phyloP scores from a whole-genome alignment of 164 flowering plant species.

The Santalum album region DNA sequence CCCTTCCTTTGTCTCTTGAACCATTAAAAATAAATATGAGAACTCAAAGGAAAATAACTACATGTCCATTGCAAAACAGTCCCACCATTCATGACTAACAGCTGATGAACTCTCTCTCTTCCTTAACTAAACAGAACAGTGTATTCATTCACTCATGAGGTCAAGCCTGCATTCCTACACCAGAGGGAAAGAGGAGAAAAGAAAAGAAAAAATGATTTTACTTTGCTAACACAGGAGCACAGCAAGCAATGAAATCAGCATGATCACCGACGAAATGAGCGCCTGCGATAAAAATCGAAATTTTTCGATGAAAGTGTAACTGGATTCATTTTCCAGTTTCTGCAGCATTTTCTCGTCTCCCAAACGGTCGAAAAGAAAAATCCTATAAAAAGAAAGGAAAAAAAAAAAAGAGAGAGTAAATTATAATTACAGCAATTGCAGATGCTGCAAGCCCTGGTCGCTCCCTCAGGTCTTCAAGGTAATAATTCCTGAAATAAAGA shows the following conservation, averaged over 20 bases:
- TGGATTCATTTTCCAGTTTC: background rate
- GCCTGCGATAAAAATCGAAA: constrained; percentile 20
- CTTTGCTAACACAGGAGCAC: constrained; percentile 10
- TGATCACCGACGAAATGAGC: constrained; percentile 18
- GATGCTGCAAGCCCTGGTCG: constrained; percentile 31
- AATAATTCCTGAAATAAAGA: constrained; percentile 19
- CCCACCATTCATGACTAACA: too few species aligned
- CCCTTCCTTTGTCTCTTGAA: too few species aligned
- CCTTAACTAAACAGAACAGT: too few species aligned
- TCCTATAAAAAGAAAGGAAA: background rate
- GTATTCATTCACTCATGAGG: too few species aligned
- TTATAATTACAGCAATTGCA: constrained; percentile 33
- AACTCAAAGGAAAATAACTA: too few species aligned
- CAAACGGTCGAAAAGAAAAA: background rate
- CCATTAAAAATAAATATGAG: too few species aligned
- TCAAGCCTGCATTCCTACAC: too few species aligned
- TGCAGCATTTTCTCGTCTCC: background rate
- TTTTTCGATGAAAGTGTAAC: too few species aligned
- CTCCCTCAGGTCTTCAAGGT: constrained; percentile 27
- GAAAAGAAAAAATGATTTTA: too few species aligned
- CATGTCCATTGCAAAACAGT: too few species aligned
- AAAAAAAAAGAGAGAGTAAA: background rate
- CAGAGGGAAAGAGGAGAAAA: too few species aligned
- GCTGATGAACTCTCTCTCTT: too few species aligned
- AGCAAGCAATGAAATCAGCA: constrained; percentile 18